A percentile compares a stretch with the other conserved stretches of the same genome.
Conservation (phyloP, 345 rosid genomes). For the Mallotus nudiflorus region DNA sequence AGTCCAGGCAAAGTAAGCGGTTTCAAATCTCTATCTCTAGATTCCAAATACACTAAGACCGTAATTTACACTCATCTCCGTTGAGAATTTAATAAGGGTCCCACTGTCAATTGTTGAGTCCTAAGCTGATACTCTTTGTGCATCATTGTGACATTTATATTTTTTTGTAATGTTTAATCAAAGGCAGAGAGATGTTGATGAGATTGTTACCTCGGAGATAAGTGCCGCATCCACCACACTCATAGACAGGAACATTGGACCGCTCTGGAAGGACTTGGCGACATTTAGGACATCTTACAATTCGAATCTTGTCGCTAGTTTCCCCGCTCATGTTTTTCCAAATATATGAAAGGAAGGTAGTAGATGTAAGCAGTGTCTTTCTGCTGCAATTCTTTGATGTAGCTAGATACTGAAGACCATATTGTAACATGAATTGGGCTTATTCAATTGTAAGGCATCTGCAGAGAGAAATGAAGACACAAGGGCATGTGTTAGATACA, state of each 20-base stretch:
- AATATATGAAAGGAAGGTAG: not conserved
- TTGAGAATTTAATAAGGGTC: not conserved
- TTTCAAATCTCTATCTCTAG: not conserved
- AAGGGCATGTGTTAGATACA: not conserved
- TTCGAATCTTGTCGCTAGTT: conserved; percentile 40
- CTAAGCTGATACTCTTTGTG: not conserved
- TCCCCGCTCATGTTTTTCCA: conserved; percentile 39
- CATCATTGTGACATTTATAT: not conserved
- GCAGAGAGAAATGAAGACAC: not conserved
- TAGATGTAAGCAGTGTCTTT: not conserved
- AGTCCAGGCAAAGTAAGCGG: too few relatives aligned
- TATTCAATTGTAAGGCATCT: not conserved
- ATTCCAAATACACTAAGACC: not conserved
- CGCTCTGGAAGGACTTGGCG: conserved; percentile 55
- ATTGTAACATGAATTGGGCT: not conserved
- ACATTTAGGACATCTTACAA: conserved; percentile 79
- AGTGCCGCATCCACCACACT: conserved; percentile 65
- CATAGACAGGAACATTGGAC: conserved; percentile 52
- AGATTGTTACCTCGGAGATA: conserved; percentile 60
- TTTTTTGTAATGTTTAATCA: too few relatives aligned
- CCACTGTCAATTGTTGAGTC: not conserved
- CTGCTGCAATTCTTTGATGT: not conserved
- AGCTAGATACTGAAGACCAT: not conserved
- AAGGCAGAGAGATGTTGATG: not conserved
- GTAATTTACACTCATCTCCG: not conserved